Evolutionary conservation across 202 grass and related monocot genomes (phyloP), one percentile per base, ranked within the genome.

Genomic region (Elaeis oleifera): DNA sequence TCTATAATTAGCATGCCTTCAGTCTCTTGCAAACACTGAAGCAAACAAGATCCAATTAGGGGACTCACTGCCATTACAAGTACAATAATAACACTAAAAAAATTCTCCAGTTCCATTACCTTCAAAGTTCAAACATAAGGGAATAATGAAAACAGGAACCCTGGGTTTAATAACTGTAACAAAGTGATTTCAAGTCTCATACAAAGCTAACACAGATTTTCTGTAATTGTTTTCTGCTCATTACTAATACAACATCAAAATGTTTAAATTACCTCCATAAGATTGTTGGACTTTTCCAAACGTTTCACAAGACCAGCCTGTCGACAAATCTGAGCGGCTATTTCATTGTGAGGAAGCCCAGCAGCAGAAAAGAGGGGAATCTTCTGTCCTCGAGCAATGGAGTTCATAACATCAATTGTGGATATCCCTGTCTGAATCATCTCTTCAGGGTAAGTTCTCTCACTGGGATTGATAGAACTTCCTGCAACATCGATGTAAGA

Each of bases 391-490:
- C 94, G 74, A 78, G 94, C 94, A 82, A 99, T 99, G 44, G 94
- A 99, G 72, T 99, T 99, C 94, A 99, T 99, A 70, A 99, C 94
- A 77, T 99, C 88, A 57, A 99, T 99, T 65, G 94, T 99, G 32
- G 94, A 99, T 78, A 99, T 99, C 23, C 94, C 94, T 26, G 94
- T 99, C 70, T 99, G 94, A 57, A 99, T 99, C 94, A 99, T 99
- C 80, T 99, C 94, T 83, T 99, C 94, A 52, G 94, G 94, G 68
- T 99, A 99, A 28, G 94, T 99, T 79, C 94, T 94, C 83, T 99
- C 94, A 70, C 94, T 99, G 6, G 94, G 94, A 60, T 99, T 99
- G 65, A 99, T 99, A 53, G 94, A 99, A 71, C 94, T 99, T 76
- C 94, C 94, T 99, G 83, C 4, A 76, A 81, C 62, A 70, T 23